These are phyloP conservation scores for Penicillium sp. DNA, from an alignment of 2,329 filamentous ascomycete genomes.

Conservation along the genomic window DNA sequence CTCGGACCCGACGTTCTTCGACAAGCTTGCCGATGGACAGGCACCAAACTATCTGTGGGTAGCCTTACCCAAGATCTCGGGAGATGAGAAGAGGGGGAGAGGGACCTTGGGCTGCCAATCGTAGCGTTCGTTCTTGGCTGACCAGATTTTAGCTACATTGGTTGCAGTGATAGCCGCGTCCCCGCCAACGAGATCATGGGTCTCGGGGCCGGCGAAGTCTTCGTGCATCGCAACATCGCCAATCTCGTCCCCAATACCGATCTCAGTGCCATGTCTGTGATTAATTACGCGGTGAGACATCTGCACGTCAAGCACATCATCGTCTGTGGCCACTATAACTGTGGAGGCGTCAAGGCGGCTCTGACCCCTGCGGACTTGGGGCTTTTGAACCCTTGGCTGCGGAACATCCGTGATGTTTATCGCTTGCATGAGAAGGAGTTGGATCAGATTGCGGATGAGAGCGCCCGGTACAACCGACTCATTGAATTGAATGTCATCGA, in stretches of 20 bases:
- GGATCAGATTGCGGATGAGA: constrained; percentile 33
- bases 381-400: constrained; percentile 69
- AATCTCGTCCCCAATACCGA: constrained; percentile 33
- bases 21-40: constrained; percentile 63
- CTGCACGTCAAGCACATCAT: constrained; percentile 64
- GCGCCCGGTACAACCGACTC: constrained; percentile 24
- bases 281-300: constrained; percentile 33
- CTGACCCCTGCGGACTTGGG: constrained; percentile 65
- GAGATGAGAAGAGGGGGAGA: neutral
- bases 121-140: neutral
- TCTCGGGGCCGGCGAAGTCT: constrained; percentile 33
- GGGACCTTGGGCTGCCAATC: too few species aligned
- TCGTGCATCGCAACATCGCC: constrained; percentile 36
- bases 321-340: constrained; percentile 67
- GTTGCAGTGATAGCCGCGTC: constrained; percentile 32
- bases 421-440: constrained; percentile 69
- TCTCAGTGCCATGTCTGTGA: constrained; percentile 31
- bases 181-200: constrained; percentile 35
- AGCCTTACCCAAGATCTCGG: neutral
- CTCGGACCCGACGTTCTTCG: constrained; percentile 65
- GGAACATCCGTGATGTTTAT: constrained; percentile 70
- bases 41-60: constrained; percentile 62
- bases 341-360: constrained; percentile 65
- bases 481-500: constrained; percentile 33
- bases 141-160: constrained; percentile 31